Percentiles rank a stretch among this genome's conserved stretches.
Conservation (phyloP, 768 basidiomycete genomes). For the Termitomyces sp. region DNA sequence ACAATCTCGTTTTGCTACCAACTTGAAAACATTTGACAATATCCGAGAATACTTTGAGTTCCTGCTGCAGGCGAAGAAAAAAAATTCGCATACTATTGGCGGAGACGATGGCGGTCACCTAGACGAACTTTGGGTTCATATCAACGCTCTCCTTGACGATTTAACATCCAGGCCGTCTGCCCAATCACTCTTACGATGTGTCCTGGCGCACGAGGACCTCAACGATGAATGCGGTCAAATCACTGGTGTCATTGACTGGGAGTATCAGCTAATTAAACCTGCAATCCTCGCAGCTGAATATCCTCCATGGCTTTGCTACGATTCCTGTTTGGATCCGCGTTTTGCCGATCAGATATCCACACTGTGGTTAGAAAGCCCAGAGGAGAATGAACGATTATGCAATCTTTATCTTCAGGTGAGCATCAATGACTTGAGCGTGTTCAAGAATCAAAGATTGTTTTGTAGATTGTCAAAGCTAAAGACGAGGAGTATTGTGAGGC, state of each 20-base stretch:
- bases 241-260: neutral
- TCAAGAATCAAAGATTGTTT: neutral
- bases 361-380: slow-evolving; percentile 8
- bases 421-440: neutral
- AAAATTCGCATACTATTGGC: neutral
- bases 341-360: neutral
- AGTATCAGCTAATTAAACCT: neutral
- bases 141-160: neutral
- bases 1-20: neutral
- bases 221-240: neutral
- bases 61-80: slow-evolving; percentile 9
- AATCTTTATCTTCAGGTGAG: slow-evolving; percentile 9
- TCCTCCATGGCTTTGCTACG: neutral
- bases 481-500: slow-evolving; percentile 7
- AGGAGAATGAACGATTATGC: slow-evolving; percentile 9
- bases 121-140: neutral
- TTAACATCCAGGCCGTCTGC: too few species aligned
- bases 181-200: neutral
- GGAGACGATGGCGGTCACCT: slow-evolving; percentile 3
- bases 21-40: slow-evolving; percentile 4
- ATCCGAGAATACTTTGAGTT: slow-evolving; percentile 10
- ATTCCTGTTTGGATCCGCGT: slow-evolving; percentile 2
- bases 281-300: neutral
- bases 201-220: neutral
- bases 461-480: slow-evolving; percentile 5